Evolutionary conservation across 148 eudicot genomes (phyloP), one percentile per base, ranked within the genome.

Genomic region (Bassia scoparia): DNA sequence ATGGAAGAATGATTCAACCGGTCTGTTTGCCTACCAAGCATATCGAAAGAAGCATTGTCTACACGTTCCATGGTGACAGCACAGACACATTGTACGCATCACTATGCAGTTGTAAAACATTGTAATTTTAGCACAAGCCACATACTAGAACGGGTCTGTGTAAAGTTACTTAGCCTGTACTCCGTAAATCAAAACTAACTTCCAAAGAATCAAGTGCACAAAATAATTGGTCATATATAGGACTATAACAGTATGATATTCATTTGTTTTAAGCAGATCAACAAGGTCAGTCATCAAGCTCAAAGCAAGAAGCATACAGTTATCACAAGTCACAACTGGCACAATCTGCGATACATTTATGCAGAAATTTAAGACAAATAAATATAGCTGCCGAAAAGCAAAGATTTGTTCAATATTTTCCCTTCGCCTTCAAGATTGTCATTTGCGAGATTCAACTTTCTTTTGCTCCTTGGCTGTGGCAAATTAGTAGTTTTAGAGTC

Each of bases 391-490:
- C n/a, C 13, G 21, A 60, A 56, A n/a, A 37, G 52, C 50, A 33
- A 33, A 61, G 17, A 30, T 9, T 16, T 50, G 49, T 34, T 34
- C 69, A 35, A 46, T 34, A 34, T 46, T 53, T 7, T 74, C 27
- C 38, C 56, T 43, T 43, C 14, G 65, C 56, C 56, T 60, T 78
- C 68, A 53, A 43, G 67, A 49, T 67, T 5, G 43, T 87, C 83
- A 89, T 81, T 90, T 92, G 76, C 96, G 92, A 46, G 84, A 95
- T 83, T 93, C 98, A 2, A 72, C 77, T 84, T 93, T 93, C 97
- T 90, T 93, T 75, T 84, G 88, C 59, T 91, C 98, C 82, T 88
- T 94, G 76, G 98, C 98, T 93, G 95, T 67, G 72, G 58, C 1
- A 74, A 27, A 68, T n/a, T 49, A 33, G 24, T 53, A 12, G 18